Conservation (phyloP, 106 monocot genomes). For the Dactylorhiza incarnata region DNA sequence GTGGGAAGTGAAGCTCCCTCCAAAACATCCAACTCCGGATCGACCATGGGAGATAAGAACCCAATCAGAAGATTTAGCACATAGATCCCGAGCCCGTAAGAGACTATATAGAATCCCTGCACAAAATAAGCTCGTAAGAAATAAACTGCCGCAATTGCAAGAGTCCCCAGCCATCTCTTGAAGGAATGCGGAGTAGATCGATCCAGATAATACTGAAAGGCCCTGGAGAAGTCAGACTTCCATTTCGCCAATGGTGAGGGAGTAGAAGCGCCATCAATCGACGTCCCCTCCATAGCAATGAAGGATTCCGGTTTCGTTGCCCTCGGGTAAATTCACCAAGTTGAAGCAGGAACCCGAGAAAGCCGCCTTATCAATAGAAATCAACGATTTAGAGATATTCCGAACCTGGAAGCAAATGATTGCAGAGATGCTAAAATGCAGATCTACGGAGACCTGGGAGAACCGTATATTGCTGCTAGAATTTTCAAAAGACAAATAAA, state of each 20-base stretch:
- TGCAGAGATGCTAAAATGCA: no score
- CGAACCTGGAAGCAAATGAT: no score
- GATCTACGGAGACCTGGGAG: no score
- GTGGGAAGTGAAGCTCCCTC: constrained; percentile 59
- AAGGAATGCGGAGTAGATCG: constrained; percentile 54
- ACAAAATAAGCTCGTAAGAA: constrained; percentile 52
- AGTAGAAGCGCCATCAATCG: constrained; percentile 22
- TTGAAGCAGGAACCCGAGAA: no score
- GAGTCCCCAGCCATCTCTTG: constrained; percentile 56
- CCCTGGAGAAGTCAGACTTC: constrained; percentile 49
- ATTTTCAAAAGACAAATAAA: no score
- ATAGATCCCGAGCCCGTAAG: constrained; percentile 70
- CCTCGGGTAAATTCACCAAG: no score
- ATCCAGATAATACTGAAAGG: constrained; percentile 66
- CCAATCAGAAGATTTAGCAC: constrained; percentile 60
- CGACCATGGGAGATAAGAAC: constrained; percentile 76
- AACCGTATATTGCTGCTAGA: no score
- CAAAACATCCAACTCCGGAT: constrained; percentile 56
- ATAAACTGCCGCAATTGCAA: constrained; percentile 43
- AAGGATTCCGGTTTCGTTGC: background rate
- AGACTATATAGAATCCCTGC: constrained; percentile 75
- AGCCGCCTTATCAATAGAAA: no score
- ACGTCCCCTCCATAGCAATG: constrained; percentile 20
- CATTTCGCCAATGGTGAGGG: constrained; percentile 45
- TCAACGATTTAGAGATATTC: no score